phyloP scores from a whole-genome alignment of 352 stramenopile species.

The Globisporangium paroecandrum region DNA sequence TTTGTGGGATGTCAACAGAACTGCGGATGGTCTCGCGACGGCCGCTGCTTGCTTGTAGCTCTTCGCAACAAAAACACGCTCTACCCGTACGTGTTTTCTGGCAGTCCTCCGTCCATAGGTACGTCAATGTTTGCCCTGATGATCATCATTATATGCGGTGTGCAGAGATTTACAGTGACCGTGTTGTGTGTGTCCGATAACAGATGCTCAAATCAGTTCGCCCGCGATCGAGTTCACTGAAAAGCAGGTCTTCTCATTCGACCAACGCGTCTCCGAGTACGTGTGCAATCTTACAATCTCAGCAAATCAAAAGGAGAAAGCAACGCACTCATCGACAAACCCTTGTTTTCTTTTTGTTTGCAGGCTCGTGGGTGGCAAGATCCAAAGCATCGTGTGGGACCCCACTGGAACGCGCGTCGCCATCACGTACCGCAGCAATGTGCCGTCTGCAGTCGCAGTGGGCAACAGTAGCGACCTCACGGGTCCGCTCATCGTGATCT shows the following conservation, averaged over 20 bases:
- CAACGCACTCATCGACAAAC: not conserved
- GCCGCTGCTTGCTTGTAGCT: slow-evolving; percentile 61
- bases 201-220: slow-evolving; percentile 73
- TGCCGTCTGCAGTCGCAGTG: slow-evolving; percentile 7
- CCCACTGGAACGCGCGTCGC: slow-evolving; percentile 63
- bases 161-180: not conserved
- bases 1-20: slow-evolving; percentile 26
- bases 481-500: slow-evolving; percentile 62
- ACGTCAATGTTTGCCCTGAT: not conserved
- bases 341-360: not conserved
- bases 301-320: not conserved
- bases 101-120: slow-evolving; percentile 59
- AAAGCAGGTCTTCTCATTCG: slow-evolving; percentile 54
- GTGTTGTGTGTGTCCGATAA: not conserved
- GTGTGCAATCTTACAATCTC: slow-evolving; percentile 7
- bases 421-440: slow-evolving; percentile 44
- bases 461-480: slow-evolving; percentile 26
- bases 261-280: slow-evolving; percentile 59
- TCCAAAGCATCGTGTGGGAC: slow-evolving; percentile 67
- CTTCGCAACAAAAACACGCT: slow-evolving; percentile 52
- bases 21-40: slow-evolving; percentile 73
- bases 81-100: slow-evolving; percentile 72
- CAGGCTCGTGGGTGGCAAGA: slow-evolving; percentile 57
- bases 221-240: slow-evolving; percentile 66
- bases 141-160: not conserved